phyloP scores from a whole-genome alignment of 2,329 filamentous ascomycete genomes.

The Diaporthe amygdali region DNA sequence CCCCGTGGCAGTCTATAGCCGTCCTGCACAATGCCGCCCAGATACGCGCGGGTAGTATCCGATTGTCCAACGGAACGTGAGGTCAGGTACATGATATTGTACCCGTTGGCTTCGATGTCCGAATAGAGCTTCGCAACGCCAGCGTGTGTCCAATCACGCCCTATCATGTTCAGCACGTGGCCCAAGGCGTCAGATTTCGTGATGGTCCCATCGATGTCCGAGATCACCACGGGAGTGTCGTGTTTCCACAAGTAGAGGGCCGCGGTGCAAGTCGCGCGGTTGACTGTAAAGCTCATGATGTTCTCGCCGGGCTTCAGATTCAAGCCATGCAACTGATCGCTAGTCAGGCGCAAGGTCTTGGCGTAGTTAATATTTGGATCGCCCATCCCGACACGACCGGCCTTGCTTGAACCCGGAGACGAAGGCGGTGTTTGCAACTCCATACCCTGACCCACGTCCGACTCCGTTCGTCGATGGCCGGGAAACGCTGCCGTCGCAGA shows the following conservation, averaged over 20 bases:
- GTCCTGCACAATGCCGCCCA: slow-evolving; percentile 89
- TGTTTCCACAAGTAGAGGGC: slow-evolving; percentile 94
- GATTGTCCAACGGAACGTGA: slow-evolving; percentile 93
- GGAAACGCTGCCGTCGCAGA: slow-evolving; percentile 50
- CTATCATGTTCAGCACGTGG: slow-evolving; percentile 95
- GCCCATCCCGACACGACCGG: slow-evolving; percentile 39
- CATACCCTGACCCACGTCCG: slow-evolving; percentile 61
- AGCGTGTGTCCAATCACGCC: slow-evolving; percentile 95
- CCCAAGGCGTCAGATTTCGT: slow-evolving; percentile 96
- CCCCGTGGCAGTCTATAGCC: slow-evolving; percentile 85
- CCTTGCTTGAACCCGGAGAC: slow-evolving; percentile 66
- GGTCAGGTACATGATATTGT: slow-evolving; percentile 98
- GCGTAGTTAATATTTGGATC: slow-evolving; percentile 89
- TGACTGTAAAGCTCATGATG: slow-evolving; percentile 94
- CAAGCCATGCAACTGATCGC: slow-evolving; percentile 89
- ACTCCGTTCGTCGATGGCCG: slow-evolving; percentile 69
- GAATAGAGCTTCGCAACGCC: slow-evolving; percentile 97
- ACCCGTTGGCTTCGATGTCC: slow-evolving; percentile 93
- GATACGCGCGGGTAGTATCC: slow-evolving; percentile 86
- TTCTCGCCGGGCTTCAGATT: slow-evolving; percentile 86
- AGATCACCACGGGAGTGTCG: slow-evolving; percentile 93
- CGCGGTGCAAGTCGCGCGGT: slow-evolving; percentile 88
- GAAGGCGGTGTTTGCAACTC: slow-evolving; percentile 68
- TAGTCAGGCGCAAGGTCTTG: slow-evolving; percentile 93
- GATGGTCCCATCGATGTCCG: slow-evolving; percentile 98